phyloP scores from a whole-genome alignment of 108 stramenopile genomes.

The Conticribra guillardii region DNA sequence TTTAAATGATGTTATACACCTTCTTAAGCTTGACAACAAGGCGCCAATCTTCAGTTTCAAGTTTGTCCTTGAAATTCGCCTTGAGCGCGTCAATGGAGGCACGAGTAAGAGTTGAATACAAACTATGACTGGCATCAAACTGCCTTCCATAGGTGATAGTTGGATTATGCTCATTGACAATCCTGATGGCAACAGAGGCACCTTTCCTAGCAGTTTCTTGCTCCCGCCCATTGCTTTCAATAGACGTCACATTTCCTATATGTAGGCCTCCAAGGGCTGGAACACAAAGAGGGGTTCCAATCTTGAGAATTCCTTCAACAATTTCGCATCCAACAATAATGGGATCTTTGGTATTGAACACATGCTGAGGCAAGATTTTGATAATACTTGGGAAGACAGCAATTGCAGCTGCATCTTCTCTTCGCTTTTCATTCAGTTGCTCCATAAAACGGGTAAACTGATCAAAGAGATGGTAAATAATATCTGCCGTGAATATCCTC shows the following conservation, averaged over 20 bases:
- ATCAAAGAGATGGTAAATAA: slow-evolving; percentile 99
- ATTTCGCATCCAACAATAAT: slow-evolving; percentile 98
- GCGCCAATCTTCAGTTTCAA: slow-evolving; percentile 96
- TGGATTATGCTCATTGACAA: slow-evolving; percentile 93
- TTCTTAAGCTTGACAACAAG: slow-evolving; percentile 98
- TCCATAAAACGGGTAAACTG: slow-evolving; percentile 95
- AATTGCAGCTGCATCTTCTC: slow-evolving; percentile 84
- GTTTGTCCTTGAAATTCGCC: slow-evolving; percentile 96
- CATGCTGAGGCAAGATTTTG: slow-evolving; percentile 95
- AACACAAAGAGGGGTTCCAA: slow-evolving; percentile 98
- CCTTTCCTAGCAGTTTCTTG: slow-evolving; percentile 93
- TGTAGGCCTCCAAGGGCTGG: slow-evolving; percentile 90
- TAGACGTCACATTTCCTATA: slow-evolving; percentile 94
- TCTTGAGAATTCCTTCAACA: slow-evolving; percentile 93
- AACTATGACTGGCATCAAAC: slow-evolving; percentile 91
- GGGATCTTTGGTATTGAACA: slow-evolving; percentile 99
- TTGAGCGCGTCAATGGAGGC: slow-evolving; percentile 98
- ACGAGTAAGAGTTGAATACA: slow-evolving; percentile 93
- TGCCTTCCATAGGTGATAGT: slow-evolving; percentile 98
- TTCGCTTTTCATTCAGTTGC: slow-evolving; percentile 72
- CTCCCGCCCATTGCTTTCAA: slow-evolving; percentile 92
- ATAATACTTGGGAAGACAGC: slow-evolving; percentile 91
- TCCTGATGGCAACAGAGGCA: slow-evolving; percentile 89
- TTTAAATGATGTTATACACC: slow-evolving; percentile 90
- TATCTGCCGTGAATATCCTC: slow-evolving; percentile 98